Conservation (phyloP, 306 rosid species). For the Benincasa hispida region DNA sequence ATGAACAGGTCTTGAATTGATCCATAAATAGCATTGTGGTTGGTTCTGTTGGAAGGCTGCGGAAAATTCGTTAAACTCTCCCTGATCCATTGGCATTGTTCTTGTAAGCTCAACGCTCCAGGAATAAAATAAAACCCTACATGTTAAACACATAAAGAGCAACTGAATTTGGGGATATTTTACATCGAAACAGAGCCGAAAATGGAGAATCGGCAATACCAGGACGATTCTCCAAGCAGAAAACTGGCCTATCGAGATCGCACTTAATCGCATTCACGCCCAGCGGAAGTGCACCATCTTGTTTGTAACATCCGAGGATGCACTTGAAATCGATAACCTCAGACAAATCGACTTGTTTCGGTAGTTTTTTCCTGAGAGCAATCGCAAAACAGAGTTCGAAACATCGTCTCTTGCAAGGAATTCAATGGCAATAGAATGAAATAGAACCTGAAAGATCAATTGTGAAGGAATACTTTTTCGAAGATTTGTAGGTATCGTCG, state of each 20-base stretch:
- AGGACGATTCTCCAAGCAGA: conserved; percentile 57
- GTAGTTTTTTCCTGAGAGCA: conserved; percentile 45
- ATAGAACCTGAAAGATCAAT: neutral
- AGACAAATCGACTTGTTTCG: conserved; percentile 62
- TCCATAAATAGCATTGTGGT: conserved; percentile 83
- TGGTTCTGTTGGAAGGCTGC: conserved; percentile 88
- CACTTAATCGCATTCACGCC: conserved; percentile 28
- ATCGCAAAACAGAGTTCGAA: neutral
- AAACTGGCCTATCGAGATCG: conserved; percentile 33
- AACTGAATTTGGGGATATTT: neutral
- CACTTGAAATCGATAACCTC: conserved; percentile 72
- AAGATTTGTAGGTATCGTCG: conserved; percentile 40
- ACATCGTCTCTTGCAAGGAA: neutral
- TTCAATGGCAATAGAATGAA: neutral
- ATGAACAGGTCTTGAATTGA: conserved; percentile 36
- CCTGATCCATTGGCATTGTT: conserved; percentile 62
- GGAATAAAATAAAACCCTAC: conserved; percentile 83
- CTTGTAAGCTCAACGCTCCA: conserved; percentile 45
- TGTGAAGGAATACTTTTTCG: conserved; percentile 31
- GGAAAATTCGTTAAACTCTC: conserved; percentile 70
- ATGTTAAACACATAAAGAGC: neutral
- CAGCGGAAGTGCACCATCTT: conserved; percentile 30
- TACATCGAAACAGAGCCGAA: neutral
- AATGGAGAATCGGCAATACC: conserved; percentile 26
- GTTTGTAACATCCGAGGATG: conserved; percentile 34